Evolutionary conservation across 192 early-diverging fungal species (phyloP), one percentile per base, ranked within the genome.

Genomic region (Dissophora ornata): DNA sequence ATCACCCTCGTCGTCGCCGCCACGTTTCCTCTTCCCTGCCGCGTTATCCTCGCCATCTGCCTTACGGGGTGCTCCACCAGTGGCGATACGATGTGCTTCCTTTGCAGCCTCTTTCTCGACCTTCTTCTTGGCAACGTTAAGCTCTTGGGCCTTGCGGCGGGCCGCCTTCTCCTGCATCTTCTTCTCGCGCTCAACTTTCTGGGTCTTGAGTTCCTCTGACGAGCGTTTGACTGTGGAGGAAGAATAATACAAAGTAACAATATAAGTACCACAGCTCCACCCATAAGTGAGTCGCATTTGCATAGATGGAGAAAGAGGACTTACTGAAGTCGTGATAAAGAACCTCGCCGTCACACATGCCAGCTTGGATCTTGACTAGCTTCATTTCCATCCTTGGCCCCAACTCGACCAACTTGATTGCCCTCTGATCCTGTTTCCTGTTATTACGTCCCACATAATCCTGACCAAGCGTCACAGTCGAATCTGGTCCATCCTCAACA

Each of bases 341-440:
- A n/a, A 99, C 90, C 47, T 97, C 94, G 34, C 96, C 97, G 38
- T 88, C 90, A 64, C 95, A 95, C 57, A 99, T 65, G 1, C 95
- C 97, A 36, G 74, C 88, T 68, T 96, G 88, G 44, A 99, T 91
- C 85, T 99, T 99, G 57, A 93, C 71, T 47, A 99, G 82, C 48
- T 82, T 67, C 44, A 98, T 81, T 40, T 93, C 88, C 89, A 99
- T 88, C 29, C 96, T 85, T 25, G 97, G 97, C 2, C 97, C 97
- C 6, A 98, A 71, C 82, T 99, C 97, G 18, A 87, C 75, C 24
- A 99, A 82, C 22, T 89, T 86, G 19, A 99, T 90, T 0, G 95
- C 95, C 26, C 96, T 82, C 62, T 96, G 91, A 77, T 96, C 92
- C 64, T 89, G 73, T 57, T 84, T 84, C 56, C 73, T 83, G 82